Evolutionary conservation across 768 basidiomycete genomes (phyloP).

Genomic region (Mycena haematopus): DNA sequence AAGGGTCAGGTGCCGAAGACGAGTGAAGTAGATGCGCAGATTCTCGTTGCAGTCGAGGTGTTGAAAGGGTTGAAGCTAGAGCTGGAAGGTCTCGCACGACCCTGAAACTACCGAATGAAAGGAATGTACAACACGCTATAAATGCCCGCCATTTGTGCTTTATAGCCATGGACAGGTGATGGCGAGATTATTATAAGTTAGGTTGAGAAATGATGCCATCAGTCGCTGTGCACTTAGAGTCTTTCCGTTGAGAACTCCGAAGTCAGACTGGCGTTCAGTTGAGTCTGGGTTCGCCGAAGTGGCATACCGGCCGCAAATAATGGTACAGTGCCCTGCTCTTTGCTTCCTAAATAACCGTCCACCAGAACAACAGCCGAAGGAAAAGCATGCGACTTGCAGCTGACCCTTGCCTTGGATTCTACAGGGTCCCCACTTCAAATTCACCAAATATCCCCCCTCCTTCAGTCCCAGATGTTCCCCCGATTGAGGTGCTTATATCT

Average conservation of each 20-base stretch:
- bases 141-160: too few species aligned
- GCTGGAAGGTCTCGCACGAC: slow-evolving; percentile 42
- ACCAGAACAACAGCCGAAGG: slow-evolving; percentile 14
- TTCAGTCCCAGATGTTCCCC: background rate
- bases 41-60: slow-evolving; percentile 63
- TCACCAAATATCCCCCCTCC: background rate
- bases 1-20: slow-evolving; percentile 69
- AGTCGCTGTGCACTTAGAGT: too few species aligned
- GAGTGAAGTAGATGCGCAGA: slow-evolving; percentile 64
- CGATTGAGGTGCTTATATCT: background rate
- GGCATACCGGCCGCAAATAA: background rate
- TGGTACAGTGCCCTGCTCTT: background rate
- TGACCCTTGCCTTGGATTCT: slow-evolving; percentile 29
- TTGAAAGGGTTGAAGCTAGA: slow-evolving; percentile 73
- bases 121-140: slow-evolving; percentile 8
- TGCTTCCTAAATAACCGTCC: background rate
- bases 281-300: too few species aligned
- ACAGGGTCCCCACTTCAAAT: slow-evolving; percentile 4
- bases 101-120: background rate
- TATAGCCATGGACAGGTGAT: too few species aligned
- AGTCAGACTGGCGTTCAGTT: too few species aligned
- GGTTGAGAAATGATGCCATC: too few species aligned
- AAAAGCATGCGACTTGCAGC: slow-evolving; percentile 24
- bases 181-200: too few species aligned
- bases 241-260: too few species aligned